Conservation (phyloP, 768 basidiomycete species). For the Suillus clintonianus region DNA sequence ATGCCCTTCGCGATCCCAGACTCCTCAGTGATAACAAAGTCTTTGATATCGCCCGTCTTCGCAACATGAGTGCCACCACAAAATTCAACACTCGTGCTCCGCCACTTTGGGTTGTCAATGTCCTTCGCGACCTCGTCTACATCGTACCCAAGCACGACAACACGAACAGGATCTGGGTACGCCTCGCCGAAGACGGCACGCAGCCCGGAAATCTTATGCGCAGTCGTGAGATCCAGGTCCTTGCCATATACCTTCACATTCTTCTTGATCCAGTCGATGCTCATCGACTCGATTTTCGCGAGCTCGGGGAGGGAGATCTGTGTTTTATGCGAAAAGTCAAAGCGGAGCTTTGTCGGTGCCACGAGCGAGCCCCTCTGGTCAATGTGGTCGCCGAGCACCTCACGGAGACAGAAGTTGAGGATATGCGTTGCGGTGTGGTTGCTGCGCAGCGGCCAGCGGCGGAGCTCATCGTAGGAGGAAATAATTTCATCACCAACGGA, state of each 20-base stretch:
- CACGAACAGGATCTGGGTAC: conserved; percentile 96
- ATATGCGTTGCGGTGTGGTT: conserved; percentile 99
- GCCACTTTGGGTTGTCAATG: conserved; percentile 89
- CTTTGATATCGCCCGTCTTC: conserved; percentile 97
- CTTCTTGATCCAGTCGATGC: conserved; percentile 85
- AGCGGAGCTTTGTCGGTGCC: conserved; percentile 92
- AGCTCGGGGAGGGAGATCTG: conserved; percentile 79
- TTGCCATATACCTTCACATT: conserved; percentile 90
- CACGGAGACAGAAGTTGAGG: conserved; percentile 90
- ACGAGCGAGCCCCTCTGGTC: conserved; percentile 99
- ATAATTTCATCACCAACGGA: conserved; percentile 80
- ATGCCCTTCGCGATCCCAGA: conserved; percentile 98
- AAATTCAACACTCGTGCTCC: conserved; percentile 90
- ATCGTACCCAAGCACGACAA: conserved; percentile 87
- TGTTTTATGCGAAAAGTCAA: conserved; percentile 97
- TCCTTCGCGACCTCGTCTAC: conserved; percentile 86
- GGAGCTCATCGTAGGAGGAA: conserved; percentile 92
- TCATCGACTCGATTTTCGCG: conserved; percentile 78
- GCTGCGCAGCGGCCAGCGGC: conserved; percentile 93
- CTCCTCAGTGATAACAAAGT: conserved; percentile 93
- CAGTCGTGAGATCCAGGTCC: conserved; percentile 76
- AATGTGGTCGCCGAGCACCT: conserved; percentile 94
- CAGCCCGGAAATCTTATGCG: conserved; percentile 88
- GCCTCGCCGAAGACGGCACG: conserved; percentile 97
- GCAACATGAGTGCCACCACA: conserved; percentile 99